A percentile compares a stretch with the other conserved stretches of the same genome.
Evolutionary conservation across 805 yeast genomes (phyloP).

Genomic region (Zygotorulaspora chibaensis): DNA sequence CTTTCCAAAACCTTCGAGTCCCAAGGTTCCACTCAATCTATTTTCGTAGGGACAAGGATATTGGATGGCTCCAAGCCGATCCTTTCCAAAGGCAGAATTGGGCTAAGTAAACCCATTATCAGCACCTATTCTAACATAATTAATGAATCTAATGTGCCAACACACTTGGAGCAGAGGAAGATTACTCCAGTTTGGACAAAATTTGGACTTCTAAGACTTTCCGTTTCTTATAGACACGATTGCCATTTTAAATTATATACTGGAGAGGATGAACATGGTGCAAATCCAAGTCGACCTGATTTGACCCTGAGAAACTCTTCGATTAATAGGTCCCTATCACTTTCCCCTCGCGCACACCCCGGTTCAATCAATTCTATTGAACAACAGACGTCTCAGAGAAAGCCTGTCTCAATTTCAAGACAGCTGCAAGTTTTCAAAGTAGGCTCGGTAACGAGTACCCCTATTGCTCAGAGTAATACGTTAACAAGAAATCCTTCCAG

Average conservation of each 20-base stretch:
- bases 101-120: constrained; percentile 66
- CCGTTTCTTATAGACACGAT: constrained; percentile 76
- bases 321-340: constrained; percentile 21
- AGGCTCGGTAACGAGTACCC: constrained; percentile 35
- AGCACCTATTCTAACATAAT: constrained; percentile 33
- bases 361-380: constrained; percentile 18
- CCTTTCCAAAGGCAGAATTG: constrained; percentile 77
- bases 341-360: constrained; percentile 25
- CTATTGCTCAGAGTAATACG: constrained; percentile 27
- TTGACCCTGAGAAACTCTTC: constrained; percentile 9
- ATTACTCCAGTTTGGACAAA: constrained; percentile 72
- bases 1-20: constrained; percentile 39
- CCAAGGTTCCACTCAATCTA: constrained; percentile 26
- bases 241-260: constrained; percentile 52
- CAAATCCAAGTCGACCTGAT: constrained; percentile 9
- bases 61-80: constrained; percentile 78
- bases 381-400: constrained; percentile 21
- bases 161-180: constrained; percentile 57
- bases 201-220: constrained; percentile 65
- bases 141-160: constrained; percentile 36
- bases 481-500: constrained; percentile 43
- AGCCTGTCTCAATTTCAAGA: constrained; percentile 21
- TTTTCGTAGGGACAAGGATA: constrained; percentile 54
- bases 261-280: constrained; percentile 7
- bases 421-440: constrained; percentile 37